These are phyloP conservation scores for Ogataea kodamae DNA, from an alignment of 805 yeast genomes.

Conservation along the genomic window DNA sequence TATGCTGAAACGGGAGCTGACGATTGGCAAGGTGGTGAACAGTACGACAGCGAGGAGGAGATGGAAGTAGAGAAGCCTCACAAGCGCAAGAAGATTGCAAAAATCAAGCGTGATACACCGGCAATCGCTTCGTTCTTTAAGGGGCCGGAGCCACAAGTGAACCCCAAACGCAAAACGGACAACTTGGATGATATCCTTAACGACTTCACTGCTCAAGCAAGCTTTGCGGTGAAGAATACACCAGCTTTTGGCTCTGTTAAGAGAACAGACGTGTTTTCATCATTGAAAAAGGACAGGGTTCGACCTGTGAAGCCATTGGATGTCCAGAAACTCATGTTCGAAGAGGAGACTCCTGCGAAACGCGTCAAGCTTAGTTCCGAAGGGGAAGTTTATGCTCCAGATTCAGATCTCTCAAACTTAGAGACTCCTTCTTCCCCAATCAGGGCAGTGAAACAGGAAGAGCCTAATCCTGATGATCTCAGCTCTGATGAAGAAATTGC, in stretches of 20 bases:
- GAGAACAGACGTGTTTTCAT: constrained; percentile 28
- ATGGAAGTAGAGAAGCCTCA: constrained; percentile 34
- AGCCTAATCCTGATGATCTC: constrained; percentile 26
- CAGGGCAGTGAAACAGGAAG: no score
- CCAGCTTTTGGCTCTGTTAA: constrained; percentile 20
- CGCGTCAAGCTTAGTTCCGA: constrained; percentile 24
- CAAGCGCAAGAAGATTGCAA: constrained; percentile 34
- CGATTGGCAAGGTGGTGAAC: constrained; percentile 69
- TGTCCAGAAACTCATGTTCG: constrained; percentile 19
- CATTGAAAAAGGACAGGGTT: constrained; percentile 22
- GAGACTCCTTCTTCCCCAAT: constrained; percentile 35
- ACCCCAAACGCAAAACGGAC: constrained; percentile 39
- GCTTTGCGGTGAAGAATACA: constrained; percentile 19
- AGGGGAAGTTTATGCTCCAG: constrained; percentile 24
- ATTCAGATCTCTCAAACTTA: constrained; percentile 4
- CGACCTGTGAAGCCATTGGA: constrained; percentile 22
- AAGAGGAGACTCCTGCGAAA: constrained; percentile 23
- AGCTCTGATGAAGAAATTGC: constrained; percentile 57
- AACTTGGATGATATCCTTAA: constrained; percentile 67
- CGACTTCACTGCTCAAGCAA: constrained; percentile 41
- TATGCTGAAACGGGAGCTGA: constrained; percentile 92
- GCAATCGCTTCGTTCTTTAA: constrained; percentile 49
- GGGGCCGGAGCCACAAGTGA: constrained; percentile 26
- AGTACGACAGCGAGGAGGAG: constrained; percentile 57
- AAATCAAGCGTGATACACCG: constrained; percentile 28